Evolutionary conservation across 2,329 filamentous ascomycete species (phyloP), one percentile per base, ranked within the genome.

Genomic region (Curvularia eragrostidis): DNA sequence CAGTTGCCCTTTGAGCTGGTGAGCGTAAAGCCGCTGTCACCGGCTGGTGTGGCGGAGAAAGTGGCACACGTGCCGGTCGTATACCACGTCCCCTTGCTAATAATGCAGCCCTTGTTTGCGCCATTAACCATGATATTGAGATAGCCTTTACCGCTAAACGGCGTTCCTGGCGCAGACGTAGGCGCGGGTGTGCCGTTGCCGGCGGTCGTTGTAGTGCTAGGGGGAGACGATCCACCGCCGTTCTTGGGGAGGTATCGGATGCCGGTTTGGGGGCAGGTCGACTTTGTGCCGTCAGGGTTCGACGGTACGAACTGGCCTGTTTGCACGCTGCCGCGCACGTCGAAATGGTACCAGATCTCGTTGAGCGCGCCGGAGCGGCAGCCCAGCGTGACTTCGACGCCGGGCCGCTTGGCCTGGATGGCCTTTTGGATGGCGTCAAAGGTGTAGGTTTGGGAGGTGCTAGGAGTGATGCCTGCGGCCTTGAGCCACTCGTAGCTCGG

Each of bases 61-160:
- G 84, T 89, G 0, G 89, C 89, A 68, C 88, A 91, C 0, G 87
- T 89, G 2, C 88, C 88, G 1, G 80, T 82, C 0, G 82, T 82
- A 69, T 89, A 91, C 89, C 89, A 91, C 0, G 83, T 85, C 0
- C 89, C 89, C 9, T 77, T 80, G 54, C 83, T 83, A 69, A 91
- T 91, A 56, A 91, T 81, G 65, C 88, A 91, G n/a, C 89, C 89
- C 7, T 79, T 81, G 47, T 78, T 71, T n/a, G 69, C 70, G 3
- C 83, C 82, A 18, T 77, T 73, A 3, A 80, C 78, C 24, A 81
- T 69, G 3, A 89, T 86, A 52, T 87, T 83, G 39, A 91, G 72
- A 64, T 83, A 84, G 0, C 89, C 89, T 30, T 78, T 82, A 1
- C 87, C 87, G n/a, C 78, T 76, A 69, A 86, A 87, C 0, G 84